Percentiles rank a stretch among this genome's conserved stretches.
phyloP scores from a whole-genome alignment of 2,329 filamentous ascomycete species.

The Lomentospora prolificans region DNA sequence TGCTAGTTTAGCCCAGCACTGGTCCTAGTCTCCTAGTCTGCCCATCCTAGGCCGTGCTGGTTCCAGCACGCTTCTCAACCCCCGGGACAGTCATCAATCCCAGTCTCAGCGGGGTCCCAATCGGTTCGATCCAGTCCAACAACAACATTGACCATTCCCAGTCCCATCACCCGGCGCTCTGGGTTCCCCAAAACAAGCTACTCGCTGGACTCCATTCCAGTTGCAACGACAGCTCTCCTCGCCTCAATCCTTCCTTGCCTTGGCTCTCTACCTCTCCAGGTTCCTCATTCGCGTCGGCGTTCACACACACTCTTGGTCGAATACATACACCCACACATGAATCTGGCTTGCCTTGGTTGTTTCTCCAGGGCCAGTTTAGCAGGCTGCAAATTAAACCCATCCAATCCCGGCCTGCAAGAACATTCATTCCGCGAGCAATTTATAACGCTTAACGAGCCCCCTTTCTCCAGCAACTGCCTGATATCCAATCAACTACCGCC shows the following conservation, averaged over 20 bases:
- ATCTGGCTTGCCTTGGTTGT: background rate
- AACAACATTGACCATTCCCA: background rate
- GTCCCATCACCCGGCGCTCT: too few relatives aligned
- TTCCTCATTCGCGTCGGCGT: too few relatives aligned
- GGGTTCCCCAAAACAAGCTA: too few relatives aligned
- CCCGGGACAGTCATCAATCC: too few relatives aligned
- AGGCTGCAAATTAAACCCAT: background rate
- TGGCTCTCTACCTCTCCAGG: background rate
- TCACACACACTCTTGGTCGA: too few relatives aligned
- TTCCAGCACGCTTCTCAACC: too few relatives aligned
- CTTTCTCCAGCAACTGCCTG: conserved; percentile 3
- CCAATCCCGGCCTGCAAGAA: background rate
- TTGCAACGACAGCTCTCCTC: background rate
- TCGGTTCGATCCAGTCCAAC: too few relatives aligned
- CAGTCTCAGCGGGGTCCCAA: too few relatives aligned
- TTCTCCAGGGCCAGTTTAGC: background rate
- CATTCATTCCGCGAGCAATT: background rate
- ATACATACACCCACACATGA: too few relatives aligned
- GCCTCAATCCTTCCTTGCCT: background rate
- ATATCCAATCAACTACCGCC: conserved; percentile 6
- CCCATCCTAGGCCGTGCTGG: too few relatives aligned
- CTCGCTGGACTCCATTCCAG: background rate
- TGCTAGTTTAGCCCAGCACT: too few relatives aligned
- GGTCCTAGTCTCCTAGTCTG: too few relatives aligned
- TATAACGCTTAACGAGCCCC: background rate